Conservation (phyloP, 441 rosid genomes). For the Dalechampia spathulata region DNA sequence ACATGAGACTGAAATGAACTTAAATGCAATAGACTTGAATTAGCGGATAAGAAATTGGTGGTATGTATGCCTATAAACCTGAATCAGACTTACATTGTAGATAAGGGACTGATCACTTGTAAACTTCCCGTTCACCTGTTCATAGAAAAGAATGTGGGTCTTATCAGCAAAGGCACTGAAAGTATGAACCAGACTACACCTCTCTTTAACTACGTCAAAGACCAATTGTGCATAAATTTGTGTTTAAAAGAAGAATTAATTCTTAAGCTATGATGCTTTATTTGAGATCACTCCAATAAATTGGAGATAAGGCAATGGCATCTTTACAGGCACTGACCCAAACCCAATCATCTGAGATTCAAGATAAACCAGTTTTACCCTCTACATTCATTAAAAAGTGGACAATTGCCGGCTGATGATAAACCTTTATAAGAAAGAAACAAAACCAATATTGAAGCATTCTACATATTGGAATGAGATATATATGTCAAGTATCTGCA, state of each 20-base stretch:
- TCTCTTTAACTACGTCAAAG: background rate
- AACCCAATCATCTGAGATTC: background rate
- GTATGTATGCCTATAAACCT: background rate
- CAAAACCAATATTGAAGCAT: background rate
- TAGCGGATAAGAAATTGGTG: background rate
- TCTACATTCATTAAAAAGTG: background rate
- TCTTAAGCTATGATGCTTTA: too few relatives aligned
- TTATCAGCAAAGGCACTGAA: background rate
- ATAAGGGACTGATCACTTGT: slow-evolving; percentile 74
- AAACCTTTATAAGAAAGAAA: too few relatives aligned
- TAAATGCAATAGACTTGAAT: too few relatives aligned
- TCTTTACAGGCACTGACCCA: background rate
- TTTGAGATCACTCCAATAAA: background rate
- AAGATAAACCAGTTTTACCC: background rate
- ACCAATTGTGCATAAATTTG: too few relatives aligned
- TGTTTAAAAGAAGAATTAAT: too few relatives aligned
- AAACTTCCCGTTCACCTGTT: slow-evolving; percentile 94
- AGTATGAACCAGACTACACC: background rate
- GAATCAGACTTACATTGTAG: slow-evolving; percentile 61
- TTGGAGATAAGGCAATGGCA: background rate
- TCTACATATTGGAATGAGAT: background rate
- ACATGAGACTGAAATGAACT: background rate
- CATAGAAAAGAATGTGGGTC: slow-evolving; percentile 1
- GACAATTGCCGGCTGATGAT: background rate
- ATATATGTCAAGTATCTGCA: background rate